Base-by-base conservation (phyloP, 2,329 filamentous ascomycete species). In the Phyllosticta capitalensis region DNA sequence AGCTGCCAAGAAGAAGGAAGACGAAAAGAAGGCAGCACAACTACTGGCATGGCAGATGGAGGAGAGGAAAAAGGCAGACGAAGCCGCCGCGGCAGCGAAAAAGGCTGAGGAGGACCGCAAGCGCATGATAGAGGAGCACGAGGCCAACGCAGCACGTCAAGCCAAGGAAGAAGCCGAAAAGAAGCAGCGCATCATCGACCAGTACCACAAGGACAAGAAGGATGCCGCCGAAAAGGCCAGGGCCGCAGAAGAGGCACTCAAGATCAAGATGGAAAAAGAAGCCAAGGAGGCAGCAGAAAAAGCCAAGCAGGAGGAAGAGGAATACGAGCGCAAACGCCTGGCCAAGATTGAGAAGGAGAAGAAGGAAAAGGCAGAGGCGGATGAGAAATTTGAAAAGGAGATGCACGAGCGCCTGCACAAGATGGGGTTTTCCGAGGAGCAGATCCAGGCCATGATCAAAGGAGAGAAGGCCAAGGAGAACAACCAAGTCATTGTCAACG, bases 401-500 rank as follows among this genome's bases (percentile, higher is more conserved):
- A 78, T 80, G 76, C 72, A 73, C 60, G 73, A 75, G 61, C 70
- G 74, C 5, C 69, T 79, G 3, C 67, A 71, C 24, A 71, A 75
- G 57, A 71, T 75, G 17, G 77, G 77, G 53, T 78, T 76, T 64
- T 72, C 77, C 50, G 72, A 77, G 55, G 73, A 75, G 61, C 75
- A 77, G 61, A 79, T 79, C 62, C 74, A 79, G 52, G 72, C 72
- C 38, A 75, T 79, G 64, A 70, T 79, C 53, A 73, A 77, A 60
- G 75, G 77, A 14, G 75, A 78, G 64, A 76, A 77, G 64, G 69
- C 69, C 33, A 70, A 71, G 61, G 70, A 75, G 38, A 45, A 17
- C 6, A 17, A 45, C 14, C 38, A n/a, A n/a, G n/a, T n/a, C 14
- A 45, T n/a, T 7, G 63, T 74, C 22, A 62, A 61, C 14, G 57